Percentiles rank a stretch among this genome's conserved stretches.
Conservation (phyloP, 805 yeast species). For the Helenozyma baotianmanensis region DNA sequence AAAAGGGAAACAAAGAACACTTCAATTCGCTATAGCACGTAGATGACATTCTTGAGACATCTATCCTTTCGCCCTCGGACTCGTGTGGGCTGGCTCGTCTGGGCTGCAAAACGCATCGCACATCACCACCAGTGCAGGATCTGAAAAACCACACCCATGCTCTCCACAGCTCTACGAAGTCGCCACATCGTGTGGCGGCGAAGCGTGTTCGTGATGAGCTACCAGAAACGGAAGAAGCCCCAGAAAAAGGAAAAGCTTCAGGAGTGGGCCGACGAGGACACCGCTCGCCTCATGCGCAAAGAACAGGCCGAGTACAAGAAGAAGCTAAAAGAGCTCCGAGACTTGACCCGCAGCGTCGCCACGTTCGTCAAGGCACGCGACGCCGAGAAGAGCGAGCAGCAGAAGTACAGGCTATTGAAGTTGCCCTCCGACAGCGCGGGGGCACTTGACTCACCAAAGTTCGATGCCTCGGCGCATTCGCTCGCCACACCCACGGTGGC, state of each 20-base stretch:
- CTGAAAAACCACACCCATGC: no score
- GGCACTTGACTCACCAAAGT: conserved; percentile 2
- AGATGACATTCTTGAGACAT: no score
- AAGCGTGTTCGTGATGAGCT: conserved; percentile 11
- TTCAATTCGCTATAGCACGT: no score
- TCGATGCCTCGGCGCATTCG: conserved; percentile 11
- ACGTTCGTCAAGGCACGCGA: conserved; percentile 7
- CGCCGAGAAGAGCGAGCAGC: conserved; percentile 12
- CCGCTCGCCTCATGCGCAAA: conserved; percentile 13
- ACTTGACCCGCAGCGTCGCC: conserved; percentile 27
- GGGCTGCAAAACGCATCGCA: no score
- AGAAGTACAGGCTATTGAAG: conserved; percentile 11
- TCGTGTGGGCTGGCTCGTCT: no score
- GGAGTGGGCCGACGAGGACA: conserved; percentile 22
- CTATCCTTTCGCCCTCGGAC: no score
- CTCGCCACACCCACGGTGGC: conserved; percentile 16
- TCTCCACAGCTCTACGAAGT: no score
- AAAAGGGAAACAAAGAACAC: no score
- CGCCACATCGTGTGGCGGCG: conserved; percentile 2
- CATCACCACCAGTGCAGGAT: no score
- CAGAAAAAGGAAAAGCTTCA: conserved; percentile 5
- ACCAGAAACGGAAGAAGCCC: conserved; percentile 9
- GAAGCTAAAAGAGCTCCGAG: conserved; percentile 24
- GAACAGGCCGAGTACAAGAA: conserved; percentile 21
- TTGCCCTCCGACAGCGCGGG: conserved; percentile 16